These are phyloP conservation scores for Torulaspora microellipsoides DNA, from an alignment of 805 yeast genomes.

Conservation along the genomic window DNA sequence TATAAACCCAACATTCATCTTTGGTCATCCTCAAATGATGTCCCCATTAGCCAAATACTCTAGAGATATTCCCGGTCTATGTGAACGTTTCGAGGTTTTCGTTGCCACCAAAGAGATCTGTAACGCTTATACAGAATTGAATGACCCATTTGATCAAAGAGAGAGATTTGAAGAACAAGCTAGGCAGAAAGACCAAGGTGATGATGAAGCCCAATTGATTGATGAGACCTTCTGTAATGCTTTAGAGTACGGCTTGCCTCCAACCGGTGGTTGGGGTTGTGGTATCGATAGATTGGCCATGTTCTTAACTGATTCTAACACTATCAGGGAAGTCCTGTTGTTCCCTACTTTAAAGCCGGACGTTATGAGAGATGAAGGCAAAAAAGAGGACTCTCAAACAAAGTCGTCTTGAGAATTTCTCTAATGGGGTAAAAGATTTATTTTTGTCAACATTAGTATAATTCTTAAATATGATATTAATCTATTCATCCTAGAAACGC, in stretches of 20 bases:
- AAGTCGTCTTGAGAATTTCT: neutral
- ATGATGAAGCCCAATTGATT: constrained; percentile 94
- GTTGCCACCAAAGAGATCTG: constrained; percentile 98
- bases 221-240: constrained; percentile 98
- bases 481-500: no score
- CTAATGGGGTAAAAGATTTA: no score
- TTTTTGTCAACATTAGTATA: no score
- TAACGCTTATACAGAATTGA: constrained; percentile 97
- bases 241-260: constrained; percentile 96
- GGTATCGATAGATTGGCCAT: constrained; percentile 97
- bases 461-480: no score
- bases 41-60: constrained; percentile 97
- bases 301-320: constrained; percentile 95
- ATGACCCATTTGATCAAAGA: constrained; percentile 98
- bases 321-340: constrained; percentile 93
- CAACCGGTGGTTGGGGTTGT: constrained; percentile 99
- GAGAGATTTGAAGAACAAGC: constrained; percentile 98
- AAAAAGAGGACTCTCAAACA: constrained; percentile 25
- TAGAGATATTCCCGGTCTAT: constrained; percentile 85
- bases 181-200: constrained; percentile 97
- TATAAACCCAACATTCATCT: constrained; percentile 95
- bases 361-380: constrained; percentile 35
- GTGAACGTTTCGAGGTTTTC: constrained; percentile 97
- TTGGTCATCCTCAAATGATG: constrained; percentile 99
- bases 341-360: constrained; percentile 99